These are phyloP conservation scores for Hypoxylon sp. DNA, from an alignment of 2,329 filamentous ascomycete species.

Conservation along the genomic window DNA sequence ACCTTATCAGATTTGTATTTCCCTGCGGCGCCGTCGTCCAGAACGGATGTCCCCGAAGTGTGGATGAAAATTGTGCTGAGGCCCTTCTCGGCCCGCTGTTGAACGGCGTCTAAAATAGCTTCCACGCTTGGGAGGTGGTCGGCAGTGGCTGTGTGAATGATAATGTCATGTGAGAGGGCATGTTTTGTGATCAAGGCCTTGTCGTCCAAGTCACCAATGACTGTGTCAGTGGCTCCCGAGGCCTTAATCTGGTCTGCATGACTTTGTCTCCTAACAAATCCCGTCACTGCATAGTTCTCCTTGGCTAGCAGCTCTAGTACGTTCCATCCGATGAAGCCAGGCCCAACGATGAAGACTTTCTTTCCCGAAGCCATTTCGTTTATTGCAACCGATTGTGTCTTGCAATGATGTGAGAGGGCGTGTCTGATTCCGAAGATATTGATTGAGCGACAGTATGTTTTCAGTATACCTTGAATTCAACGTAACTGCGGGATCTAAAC, in stretches of 20 bases:
- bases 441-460: background rate
- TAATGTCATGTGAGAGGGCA: constrained; percentile 57
- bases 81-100: constrained; percentile 55
- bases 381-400: background rate
- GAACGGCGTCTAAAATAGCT: constrained; percentile 61
- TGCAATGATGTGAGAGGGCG: background rate
- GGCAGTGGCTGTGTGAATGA: constrained; percentile 65
- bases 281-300: constrained; percentile 60
- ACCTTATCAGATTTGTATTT: constrained; percentile 56
- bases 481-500: background rate
- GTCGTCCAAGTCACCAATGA: constrained; percentile 61
- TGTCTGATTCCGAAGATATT: background rate
- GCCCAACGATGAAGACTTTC: constrained; percentile 61
- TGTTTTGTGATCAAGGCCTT: constrained; percentile 57
- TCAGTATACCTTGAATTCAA: background rate
- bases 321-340: constrained; percentile 64
- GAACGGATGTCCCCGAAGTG: constrained; percentile 61
- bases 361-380: constrained; percentile 46
- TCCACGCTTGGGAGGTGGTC: constrained; percentile 63
- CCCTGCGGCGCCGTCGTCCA: constrained; percentile 58
- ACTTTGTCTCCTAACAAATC: constrained; percentile 58
- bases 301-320: constrained; percentile 61
- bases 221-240: constrained; percentile 55
- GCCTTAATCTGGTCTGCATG: constrained; percentile 56
- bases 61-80: constrained; percentile 64